Percentiles rank a stretch among this genome's conserved stretches.
These are phyloP conservation scores for Daldinia childiae DNA, from an alignment of 495 filamentous ascomycete genomes.

Conservation along the genomic window DNA sequence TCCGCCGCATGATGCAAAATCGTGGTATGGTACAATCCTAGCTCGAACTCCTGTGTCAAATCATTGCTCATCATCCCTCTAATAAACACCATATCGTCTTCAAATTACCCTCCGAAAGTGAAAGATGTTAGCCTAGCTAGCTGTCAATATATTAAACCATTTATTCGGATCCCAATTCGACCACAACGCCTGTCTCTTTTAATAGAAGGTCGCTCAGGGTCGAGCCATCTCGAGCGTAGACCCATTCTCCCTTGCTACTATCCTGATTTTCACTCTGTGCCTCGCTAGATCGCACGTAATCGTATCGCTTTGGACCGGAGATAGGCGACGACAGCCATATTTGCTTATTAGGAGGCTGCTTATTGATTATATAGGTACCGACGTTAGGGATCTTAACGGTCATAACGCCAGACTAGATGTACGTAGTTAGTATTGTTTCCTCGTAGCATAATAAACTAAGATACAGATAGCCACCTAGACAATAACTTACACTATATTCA, in stretches of 20 bases:
- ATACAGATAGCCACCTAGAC: constrained; percentile 38
- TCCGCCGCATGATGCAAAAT: constrained; percentile 13
- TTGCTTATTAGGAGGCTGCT: constrained; percentile 96
- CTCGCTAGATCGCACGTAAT: constrained; percentile 79
- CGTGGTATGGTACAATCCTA: constrained; percentile 14
- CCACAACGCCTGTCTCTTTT: constrained; percentile 71
- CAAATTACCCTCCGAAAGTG: not conserved
- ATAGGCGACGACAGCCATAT: constrained; percentile 95
- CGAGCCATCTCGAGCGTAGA: constrained; percentile 83
- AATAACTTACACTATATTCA: constrained; percentile 62
- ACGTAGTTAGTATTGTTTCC: constrained; percentile 21
- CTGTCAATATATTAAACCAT: not conserved
- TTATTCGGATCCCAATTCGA: constrained; percentile 3
- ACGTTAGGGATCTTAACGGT: constrained; percentile 69
- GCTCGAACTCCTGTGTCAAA: constrained; percentile 9
- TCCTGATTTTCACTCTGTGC: constrained; percentile 79
- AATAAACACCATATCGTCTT: not conserved
- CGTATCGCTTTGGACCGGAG: constrained; percentile 91
- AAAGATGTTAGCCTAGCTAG: not conserved
- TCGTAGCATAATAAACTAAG: not conserved
- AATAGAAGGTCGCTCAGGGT: constrained; percentile 76
- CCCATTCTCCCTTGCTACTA: constrained; percentile 75
- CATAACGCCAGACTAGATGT: constrained; percentile 79
- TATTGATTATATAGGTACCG: constrained; percentile 93
- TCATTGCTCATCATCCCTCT: not conserved